Base-by-base conservation (phyloP, 352 stramenopile genomes). In the Pythium grandisporangium region DNA sequence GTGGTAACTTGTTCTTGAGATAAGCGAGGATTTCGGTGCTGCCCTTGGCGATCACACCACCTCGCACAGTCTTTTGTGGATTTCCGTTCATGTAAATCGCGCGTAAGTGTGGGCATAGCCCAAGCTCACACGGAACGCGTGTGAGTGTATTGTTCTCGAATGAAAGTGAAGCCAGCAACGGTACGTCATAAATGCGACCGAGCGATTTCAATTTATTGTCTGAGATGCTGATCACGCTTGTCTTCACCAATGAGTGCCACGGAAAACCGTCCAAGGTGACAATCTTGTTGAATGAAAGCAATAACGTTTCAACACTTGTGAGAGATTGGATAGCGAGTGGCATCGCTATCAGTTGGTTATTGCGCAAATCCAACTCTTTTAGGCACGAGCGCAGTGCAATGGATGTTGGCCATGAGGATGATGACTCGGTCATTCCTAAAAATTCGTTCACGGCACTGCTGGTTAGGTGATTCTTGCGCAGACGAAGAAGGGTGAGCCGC, bases 111-210 rank as follows among this genome's bases (percentile, higher is more conserved):
- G 57, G 61, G 30, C 70, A 88, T 12, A 91, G 53, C 1, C 66
- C 79, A 0, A 94, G 55, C 23, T 87, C 74, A 4, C 53, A 80
- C 0, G 74, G 77, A 2, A 91, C 62, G 11, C 59, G 51, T 6
- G 48, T 58, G 22, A 93, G 53, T 34, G 76, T 89, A 46, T 93
- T 95, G 63, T 91, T 93, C 54, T 91, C 74, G 30, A 93, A 74
- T 23, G 73, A 82, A 16, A 95, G 58, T 29, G 74, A 88, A 22
- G 63, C 58, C 14, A 95, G 60, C 10, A 44, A 37, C 21, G 81
- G 72, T 0, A 48, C 44, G n/a, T 75, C 45, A 50, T 84, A 87
- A 23, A 93, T 73, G 0, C 53, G 52, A 17, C 75, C 71, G 11
- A 93, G 58, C 10, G 69, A 78, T 0, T 53, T 53, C 19, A 95